phyloP scores from a whole-genome alignment of 1,139 yeast genomes.

The Suhomyces maxii region DNA sequence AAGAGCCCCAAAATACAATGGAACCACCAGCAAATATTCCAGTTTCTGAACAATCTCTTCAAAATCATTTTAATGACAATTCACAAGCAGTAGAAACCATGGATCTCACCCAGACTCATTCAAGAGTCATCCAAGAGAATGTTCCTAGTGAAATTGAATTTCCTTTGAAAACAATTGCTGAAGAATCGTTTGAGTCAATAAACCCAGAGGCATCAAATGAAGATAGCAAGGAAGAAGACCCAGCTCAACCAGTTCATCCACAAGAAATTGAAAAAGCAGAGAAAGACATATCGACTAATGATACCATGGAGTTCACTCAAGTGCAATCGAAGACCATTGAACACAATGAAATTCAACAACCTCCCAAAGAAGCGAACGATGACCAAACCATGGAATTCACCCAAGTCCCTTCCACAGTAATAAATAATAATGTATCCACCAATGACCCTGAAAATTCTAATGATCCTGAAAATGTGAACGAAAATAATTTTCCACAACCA shows the following conservation, averaged over 20 bases:
- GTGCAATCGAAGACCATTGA: not conserved
- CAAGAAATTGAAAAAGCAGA: too few species aligned
- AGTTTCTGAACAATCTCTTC: too few species aligned
- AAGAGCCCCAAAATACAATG: not conserved
- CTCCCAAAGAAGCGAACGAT: not conserved
- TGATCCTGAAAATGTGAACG: not conserved
- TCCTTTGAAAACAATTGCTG: too few species aligned
- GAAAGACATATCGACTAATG: too few species aligned
- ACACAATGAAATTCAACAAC: not conserved
- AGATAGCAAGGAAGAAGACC: too few species aligned
- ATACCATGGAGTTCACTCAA: not conserved
- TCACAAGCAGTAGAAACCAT: slow-evolving; percentile 1
- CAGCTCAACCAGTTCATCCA: too few species aligned
- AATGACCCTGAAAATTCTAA: not conserved
- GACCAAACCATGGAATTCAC: slow-evolving; percentile 9
- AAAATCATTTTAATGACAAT: not conserved
- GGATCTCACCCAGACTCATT: not conserved
- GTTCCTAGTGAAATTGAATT: too few species aligned
- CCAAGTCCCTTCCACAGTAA: slow-evolving; percentile 8
- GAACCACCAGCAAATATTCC: not conserved
- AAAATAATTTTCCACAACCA: too few species aligned
- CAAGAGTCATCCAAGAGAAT: not conserved
- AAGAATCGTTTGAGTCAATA: too few species aligned
- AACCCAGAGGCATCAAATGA: too few species aligned
- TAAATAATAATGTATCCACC: not conserved